A percentile compares a stretch with the other conserved stretches of the same genome.
Evolutionary conservation across 2,329 filamentous ascomycete genomes (phyloP).

Genomic region (Cephalotrichum gorgonifer): DNA sequence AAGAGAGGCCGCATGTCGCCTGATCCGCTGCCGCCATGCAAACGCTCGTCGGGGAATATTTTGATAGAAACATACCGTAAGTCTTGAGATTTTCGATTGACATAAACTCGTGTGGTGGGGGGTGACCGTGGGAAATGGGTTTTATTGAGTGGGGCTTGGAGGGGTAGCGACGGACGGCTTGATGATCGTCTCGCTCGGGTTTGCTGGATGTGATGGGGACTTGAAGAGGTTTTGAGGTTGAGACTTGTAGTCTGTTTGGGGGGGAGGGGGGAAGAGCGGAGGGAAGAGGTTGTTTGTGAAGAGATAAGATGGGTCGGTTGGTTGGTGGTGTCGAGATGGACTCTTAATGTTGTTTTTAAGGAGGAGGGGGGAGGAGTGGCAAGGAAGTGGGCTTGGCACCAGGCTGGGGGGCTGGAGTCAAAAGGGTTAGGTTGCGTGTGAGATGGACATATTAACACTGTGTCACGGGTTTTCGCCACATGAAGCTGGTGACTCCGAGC

Average conservation of each 20-base stretch:
- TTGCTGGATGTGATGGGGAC: constrained; percentile 8
- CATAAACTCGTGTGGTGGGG: constrained; percentile 79
- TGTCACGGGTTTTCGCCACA: constrained; percentile 5
- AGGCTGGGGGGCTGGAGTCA: constrained; percentile 1
- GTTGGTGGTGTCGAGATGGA: not conserved
- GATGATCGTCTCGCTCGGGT: constrained; percentile 35
- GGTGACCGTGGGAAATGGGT: constrained; percentile 45
- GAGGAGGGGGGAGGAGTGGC: constrained; percentile 8
- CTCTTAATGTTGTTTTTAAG: constrained; percentile 6
- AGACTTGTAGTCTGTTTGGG: not conserved
- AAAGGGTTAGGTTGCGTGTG: not conserved
- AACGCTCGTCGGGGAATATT: not conserved
- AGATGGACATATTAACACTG: not conserved
- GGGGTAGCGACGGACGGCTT: constrained; percentile 41
- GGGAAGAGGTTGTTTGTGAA: constrained; percentile 7
- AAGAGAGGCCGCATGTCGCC: not conserved
- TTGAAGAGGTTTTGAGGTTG: constrained; percentile 8
- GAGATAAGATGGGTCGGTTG: not conserved
- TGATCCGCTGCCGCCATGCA: not conserved
- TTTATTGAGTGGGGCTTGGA: constrained; percentile 23
- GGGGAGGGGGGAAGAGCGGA: constrained; percentile 5
- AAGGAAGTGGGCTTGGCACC: constrained; percentile 2
- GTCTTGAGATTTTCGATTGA: constrained; percentile 98
- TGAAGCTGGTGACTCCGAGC: not conserved
- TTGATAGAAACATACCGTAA: constrained; percentile 59